phyloP scores from a whole-genome alignment of 139 green algal species.

The Raphidocelis subcapitata region DNA sequence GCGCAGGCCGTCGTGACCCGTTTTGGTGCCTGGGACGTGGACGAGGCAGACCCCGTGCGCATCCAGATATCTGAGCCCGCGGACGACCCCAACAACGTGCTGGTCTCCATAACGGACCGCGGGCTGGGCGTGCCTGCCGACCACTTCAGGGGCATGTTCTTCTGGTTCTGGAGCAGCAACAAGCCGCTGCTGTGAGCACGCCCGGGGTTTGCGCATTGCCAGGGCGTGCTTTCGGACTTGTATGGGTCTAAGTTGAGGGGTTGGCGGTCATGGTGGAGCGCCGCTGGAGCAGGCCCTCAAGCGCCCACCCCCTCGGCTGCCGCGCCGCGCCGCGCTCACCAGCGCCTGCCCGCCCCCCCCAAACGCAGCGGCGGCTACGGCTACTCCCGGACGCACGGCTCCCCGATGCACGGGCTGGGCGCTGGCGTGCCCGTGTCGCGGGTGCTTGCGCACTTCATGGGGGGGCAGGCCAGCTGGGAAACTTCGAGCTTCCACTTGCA shows the following conservation, averaged over 20 bases:
- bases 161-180: background rate
- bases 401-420: slow-evolving; percentile 34
- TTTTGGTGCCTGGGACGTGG: slow-evolving; percentile 38
- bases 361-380: slow-evolving; percentile 25
- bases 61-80: slow-evolving; percentile 12
- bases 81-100: background rate
- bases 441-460: slow-evolving; percentile 38
- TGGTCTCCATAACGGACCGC: slow-evolving; percentile 3
- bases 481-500: slow-evolving; percentile 3
- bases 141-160: background rate
- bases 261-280: too few relatives aligned
- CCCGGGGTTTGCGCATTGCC: too few relatives aligned
- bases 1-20: slow-evolving; percentile 21
- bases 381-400: slow-evolving; percentile 40
- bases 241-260: too few relatives aligned
- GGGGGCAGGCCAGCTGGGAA: slow-evolving; percentile 27
- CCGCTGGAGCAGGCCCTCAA: too few relatives aligned
- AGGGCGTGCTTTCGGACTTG: too few relatives aligned
- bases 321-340: too few relatives aligned
- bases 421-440: slow-evolving; percentile 37
- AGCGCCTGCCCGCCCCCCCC: too few relatives aligned
- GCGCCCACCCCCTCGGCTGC: too few relatives aligned
- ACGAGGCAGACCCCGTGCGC: slow-evolving; percentile 33
- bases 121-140: background rate
- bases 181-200: background rate